Percentiles rank a stretch among this genome's conserved stretches.
Evolutionary conservation across 225 moss, liverwort and hornwort species (phyloP).

Genomic region (Sphagnum contortum): DNA sequence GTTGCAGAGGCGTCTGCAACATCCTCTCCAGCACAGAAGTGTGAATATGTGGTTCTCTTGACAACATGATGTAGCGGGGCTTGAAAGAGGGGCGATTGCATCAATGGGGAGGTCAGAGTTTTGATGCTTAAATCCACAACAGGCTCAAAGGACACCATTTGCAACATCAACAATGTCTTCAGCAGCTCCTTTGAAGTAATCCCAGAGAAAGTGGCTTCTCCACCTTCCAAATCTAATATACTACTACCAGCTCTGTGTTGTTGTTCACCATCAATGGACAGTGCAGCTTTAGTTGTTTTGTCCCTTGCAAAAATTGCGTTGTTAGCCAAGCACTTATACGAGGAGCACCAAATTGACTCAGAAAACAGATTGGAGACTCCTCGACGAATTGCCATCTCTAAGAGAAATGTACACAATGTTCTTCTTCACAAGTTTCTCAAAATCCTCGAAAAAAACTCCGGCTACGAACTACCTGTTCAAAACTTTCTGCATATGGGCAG

Average conservation of each 20-base stretch:
- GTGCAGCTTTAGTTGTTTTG: conserved; percentile 28
- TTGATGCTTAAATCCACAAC: conserved; percentile 68
- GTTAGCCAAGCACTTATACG: conserved; percentile 4
- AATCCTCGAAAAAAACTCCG: no score
- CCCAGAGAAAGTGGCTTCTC: conserved; percentile 48
- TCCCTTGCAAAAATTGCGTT: conserved; percentile 16
- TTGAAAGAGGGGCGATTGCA: conserved; percentile 41
- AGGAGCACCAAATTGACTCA: neutral
- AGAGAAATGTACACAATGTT: no score
- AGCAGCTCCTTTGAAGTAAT: conserved; percentile 62
- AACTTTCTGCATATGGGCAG: no score
- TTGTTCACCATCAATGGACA: conserved; percentile 11
- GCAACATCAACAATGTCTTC: conserved; percentile 49
- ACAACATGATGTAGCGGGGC: conserved; percentile 59
- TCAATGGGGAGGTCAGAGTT: conserved; percentile 58
- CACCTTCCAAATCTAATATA: conserved; percentile 36
- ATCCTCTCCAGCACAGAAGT: conserved; percentile 84
- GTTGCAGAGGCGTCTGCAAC: conserved; percentile 59
- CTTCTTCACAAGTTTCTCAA: no score
- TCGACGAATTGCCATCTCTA: no score
- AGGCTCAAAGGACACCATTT: conserved; percentile 67
- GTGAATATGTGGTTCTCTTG: conserved; percentile 67
- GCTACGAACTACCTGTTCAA: no score
- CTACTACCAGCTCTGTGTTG: conserved; percentile 9
- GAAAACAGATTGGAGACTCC: no score